Conservation (phyloP, 1,139 yeast genomes). For the Lodderomyces margitis region DNA sequence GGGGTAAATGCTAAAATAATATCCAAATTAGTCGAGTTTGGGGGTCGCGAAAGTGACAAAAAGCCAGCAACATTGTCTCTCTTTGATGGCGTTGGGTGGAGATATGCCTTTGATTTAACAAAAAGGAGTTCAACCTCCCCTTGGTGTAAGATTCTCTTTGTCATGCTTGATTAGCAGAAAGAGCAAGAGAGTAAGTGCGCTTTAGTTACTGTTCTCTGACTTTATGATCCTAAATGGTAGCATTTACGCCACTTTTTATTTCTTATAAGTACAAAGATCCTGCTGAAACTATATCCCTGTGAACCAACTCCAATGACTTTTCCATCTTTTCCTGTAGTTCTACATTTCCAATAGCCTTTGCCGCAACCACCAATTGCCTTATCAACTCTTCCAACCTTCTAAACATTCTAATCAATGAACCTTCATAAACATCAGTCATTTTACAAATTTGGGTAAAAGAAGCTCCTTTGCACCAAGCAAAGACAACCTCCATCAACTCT, state of each 20-base stretch:
- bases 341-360: slow-evolving; percentile 87
- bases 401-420: slow-evolving; percentile 90
- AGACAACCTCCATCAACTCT: slow-evolving; percentile 95
- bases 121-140: slow-evolving; percentile 45
- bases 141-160: slow-evolving; percentile 10
- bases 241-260: not conserved
- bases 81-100: slow-evolving; percentile 76
- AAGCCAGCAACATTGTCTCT: slow-evolving; percentile 80
- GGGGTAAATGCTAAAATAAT: slow-evolving; percentile 75
- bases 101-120: slow-evolving; percentile 68
- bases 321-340: slow-evolving; percentile 89
- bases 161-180: not conserved
- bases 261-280: slow-evolving; percentile 76
- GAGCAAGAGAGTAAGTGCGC: not conserved
- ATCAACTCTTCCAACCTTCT: slow-evolving; percentile 90
- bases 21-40: slow-evolving; percentile 54
- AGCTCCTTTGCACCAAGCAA: slow-evolving; percentile 96
- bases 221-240: not conserved
- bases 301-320: slow-evolving; percentile 76
- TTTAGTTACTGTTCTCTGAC: not conserved
- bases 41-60: slow-evolving; percentile 59
- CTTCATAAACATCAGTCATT: slow-evolving; percentile 98
- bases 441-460: slow-evolving; percentile 94
- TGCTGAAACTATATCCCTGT: slow-evolving; percentile 95
- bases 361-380: slow-evolving; percentile 85